Evolutionary conservation across 139 green algal genomes (phyloP).

Genomic region (Diplosphaera chodatii): DNA sequence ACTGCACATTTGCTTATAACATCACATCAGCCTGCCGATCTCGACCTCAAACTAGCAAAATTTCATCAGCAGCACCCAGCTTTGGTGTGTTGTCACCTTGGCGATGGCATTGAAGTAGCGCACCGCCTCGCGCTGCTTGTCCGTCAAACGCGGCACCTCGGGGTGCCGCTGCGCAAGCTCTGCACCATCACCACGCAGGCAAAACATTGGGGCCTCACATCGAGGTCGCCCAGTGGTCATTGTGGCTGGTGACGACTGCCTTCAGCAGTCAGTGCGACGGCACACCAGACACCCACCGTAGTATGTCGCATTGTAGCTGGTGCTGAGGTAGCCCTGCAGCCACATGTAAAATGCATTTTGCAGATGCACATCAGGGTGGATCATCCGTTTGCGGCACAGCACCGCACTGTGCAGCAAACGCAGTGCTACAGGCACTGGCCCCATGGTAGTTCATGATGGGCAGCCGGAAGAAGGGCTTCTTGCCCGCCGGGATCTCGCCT

Average conservation of each 20-base stretch:
- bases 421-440: too few species aligned
- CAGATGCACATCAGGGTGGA: background rate
- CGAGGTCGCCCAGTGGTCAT: too few species aligned
- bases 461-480: slow-evolving; percentile 41
- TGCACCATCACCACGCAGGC: background rate
- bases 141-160: slow-evolving; percentile 38
- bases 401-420: too few species aligned
- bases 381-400: background rate
- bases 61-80: too few species aligned
- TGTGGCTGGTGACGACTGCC: too few species aligned
- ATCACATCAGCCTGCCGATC: too few species aligned
- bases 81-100: background rate
- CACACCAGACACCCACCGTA: too few species aligned
- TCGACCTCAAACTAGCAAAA: too few species aligned
- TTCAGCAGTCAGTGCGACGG: background rate
- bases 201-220: background rate
- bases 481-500: slow-evolving; percentile 41
- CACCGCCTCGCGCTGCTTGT: slow-evolving; percentile 33
- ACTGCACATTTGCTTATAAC: too few species aligned
- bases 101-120: slow-evolving; percentile 1
- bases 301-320: slow-evolving; percentile 40
- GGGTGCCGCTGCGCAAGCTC: slow-evolving; percentile 27
- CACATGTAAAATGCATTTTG: background rate
- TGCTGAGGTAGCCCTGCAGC: slow-evolving; percentile 24
- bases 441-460: slow-evolving; percentile 46